Evolutionary conservation across 768 basidiomycete genomes (phyloP).

Genomic region (Phylloporus sp.): DNA sequence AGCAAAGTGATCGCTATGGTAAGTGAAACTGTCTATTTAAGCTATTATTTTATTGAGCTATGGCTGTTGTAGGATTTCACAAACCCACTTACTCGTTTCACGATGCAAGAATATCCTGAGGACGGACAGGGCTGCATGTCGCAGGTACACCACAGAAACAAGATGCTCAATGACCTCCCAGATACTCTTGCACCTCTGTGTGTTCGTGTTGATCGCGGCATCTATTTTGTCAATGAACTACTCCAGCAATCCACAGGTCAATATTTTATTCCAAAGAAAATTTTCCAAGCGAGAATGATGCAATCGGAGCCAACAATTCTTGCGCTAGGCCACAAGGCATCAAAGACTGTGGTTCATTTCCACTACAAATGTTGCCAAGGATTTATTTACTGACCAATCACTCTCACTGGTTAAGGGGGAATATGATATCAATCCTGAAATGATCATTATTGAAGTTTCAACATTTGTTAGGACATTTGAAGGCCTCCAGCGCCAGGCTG

Average conservation of each 20-base stretch:
- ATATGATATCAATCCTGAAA: constrained; percentile 6
- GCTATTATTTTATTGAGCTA: background rate
- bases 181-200: constrained; percentile 22
- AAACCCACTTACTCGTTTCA: constrained; percentile 17
- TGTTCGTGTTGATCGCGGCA: constrained; percentile 10
- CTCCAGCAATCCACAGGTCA: constrained; percentile 2
- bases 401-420: constrained; percentile 2
- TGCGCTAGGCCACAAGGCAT: constrained; percentile 5
- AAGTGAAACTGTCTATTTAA: background rate
- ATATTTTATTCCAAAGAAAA: constrained; percentile 13
- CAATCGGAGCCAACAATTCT: background rate
- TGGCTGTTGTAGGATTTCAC: constrained; percentile 12
- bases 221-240: constrained; percentile 28
- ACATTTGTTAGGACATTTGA: constrained; percentile 11
- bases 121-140: constrained; percentile 18
- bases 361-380: background rate
- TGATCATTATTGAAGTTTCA: background rate
- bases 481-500: constrained; percentile 7
- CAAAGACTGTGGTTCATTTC: background rate
- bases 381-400: background rate
- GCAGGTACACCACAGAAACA: constrained; percentile 24
- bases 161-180: constrained; percentile 28
- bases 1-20: constrained; percentile 19
- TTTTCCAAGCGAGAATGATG: constrained; percentile 8
- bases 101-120: constrained; percentile 29